Evolutionary conservation across 257 asterid genomes (phyloP).

Genomic region (Fraxinus pennsylvanica): DNA sequence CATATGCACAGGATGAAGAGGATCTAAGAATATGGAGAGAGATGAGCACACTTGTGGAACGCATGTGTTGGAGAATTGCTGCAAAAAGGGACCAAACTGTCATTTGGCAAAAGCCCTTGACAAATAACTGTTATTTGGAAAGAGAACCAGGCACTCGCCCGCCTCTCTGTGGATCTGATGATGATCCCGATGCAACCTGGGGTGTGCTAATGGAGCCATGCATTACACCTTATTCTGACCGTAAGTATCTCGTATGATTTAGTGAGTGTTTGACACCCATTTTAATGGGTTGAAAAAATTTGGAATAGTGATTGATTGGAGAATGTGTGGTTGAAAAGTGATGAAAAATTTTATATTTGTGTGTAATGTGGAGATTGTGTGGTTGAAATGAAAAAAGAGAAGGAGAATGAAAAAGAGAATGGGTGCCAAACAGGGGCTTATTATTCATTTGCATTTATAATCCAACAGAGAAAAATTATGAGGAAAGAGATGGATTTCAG

Average conservation of each 20-base stretch:
- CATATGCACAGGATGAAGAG: conserved; percentile 94
- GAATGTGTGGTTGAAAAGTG: too few species aligned
- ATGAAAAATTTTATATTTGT: too few species aligned
- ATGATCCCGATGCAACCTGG: conserved; percentile 94
- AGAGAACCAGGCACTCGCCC: conserved; percentile 81
- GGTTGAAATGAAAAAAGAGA: too few species aligned
- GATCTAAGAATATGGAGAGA: conserved; percentile 78
- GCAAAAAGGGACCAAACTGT: conserved; percentile 83
- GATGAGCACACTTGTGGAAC: conserved; percentile 83
- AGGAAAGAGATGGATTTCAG: not conserved
- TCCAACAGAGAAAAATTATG: not conserved
- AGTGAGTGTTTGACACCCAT: not conserved
- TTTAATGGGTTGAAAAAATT: too few species aligned
- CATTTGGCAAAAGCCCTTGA: conserved; percentile 86
- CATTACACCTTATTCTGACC: conserved; percentile 85
- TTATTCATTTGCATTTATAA: not conserved
- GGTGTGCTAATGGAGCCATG: conserved; percentile 84
- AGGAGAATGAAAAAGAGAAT: too few species aligned
- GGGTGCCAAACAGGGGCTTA: too few species aligned
- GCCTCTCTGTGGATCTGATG: conserved; percentile 81
- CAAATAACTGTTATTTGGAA: conserved; percentile 69
- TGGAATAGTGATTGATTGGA: too few species aligned
- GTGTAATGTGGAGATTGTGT: too few species aligned
- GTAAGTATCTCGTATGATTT: conserved; percentile 49
- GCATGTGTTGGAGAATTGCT: conserved; percentile 95